phyloP scores from a whole-genome alignment of 1,284 basidiomycete genomes.

The Laetiporus sulphureus region DNA sequence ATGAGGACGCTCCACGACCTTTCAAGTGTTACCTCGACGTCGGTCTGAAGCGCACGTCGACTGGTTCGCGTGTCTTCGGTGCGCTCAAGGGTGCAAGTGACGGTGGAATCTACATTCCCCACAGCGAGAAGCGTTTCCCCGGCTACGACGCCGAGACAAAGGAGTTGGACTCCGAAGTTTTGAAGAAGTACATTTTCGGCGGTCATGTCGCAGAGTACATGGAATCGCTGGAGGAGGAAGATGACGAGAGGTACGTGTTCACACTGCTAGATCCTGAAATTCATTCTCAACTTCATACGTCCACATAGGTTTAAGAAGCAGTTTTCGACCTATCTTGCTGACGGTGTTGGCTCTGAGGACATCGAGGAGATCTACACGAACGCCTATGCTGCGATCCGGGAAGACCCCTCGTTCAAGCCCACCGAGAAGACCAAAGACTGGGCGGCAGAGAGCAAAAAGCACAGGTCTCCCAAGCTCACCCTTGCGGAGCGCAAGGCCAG shows the following conservation, averaged over 20 bases:
- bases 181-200: slow-evolving; percentile 98
- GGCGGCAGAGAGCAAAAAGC: slow-evolving; percentile 82
- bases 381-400: slow-evolving; percentile 92
- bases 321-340: slow-evolving; percentile 92
- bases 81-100: slow-evolving; percentile 99
- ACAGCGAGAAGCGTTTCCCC: slow-evolving; percentile 98
- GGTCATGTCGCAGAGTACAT: slow-evolving; percentile 99
- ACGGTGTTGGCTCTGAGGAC: slow-evolving; percentile 94
- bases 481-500: slow-evolving; percentile 71
- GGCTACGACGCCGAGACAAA: slow-evolving; percentile 95
- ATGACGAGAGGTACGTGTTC: slow-evolving; percentile 79
- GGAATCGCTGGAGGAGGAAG: slow-evolving; percentile 99
- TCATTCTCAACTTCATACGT: neutral
- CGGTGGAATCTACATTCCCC: slow-evolving; percentile 97
- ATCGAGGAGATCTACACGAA: slow-evolving; percentile 95
- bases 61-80: slow-evolving; percentile 97
- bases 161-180: slow-evolving; percentile 88
- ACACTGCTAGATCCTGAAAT: neutral
- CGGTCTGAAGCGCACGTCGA: slow-evolving; percentile 97
- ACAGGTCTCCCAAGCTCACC: slow-evolving; percentile 69
- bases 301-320: slow-evolving; percentile 91
- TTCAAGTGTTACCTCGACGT: slow-evolving; percentile 99
- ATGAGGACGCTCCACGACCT: slow-evolving; percentile 92
- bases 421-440: slow-evolving; percentile 93
- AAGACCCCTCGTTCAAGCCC: slow-evolving; percentile 88